Conservation (phyloP, 192 early-diverging fungal genomes). For the Backusella australiensis region DNA sequence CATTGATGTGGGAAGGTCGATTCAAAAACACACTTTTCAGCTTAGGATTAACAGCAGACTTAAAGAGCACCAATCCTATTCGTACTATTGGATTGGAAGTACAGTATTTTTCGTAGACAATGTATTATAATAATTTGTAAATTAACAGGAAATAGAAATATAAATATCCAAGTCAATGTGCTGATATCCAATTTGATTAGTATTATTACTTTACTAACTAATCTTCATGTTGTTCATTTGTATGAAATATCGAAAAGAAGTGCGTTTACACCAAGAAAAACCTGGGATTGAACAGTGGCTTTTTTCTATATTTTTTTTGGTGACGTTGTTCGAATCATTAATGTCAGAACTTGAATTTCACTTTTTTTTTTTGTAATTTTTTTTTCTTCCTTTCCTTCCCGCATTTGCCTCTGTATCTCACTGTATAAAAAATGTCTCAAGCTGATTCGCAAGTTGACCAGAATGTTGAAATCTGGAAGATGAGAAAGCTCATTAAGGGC, state of each 20-base stretch:
- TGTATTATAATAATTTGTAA: neutral
- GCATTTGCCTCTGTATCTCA: neutral
- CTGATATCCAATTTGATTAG: too few relatives aligned
- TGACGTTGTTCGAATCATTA: neutral
- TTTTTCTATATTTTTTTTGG: constrained; percentile 37
- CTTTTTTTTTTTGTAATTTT: neutral
- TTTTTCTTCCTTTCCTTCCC: neutral
- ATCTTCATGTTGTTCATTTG: too few relatives aligned
- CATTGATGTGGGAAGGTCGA: constrained; percentile 69
- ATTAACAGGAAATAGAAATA: neutral
- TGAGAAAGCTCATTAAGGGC: constrained; percentile 98
- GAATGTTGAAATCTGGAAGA: constrained; percentile 97
- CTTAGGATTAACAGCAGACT: constrained; percentile 64
- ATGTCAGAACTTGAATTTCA: neutral
- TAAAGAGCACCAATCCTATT: constrained; percentile 49
- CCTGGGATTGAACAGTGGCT: constrained; percentile 54
- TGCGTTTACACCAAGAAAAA: too few relatives aligned
- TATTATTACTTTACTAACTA: too few relatives aligned
- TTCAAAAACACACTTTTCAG: constrained; percentile 65
- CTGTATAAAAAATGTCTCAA: constrained; percentile 8
- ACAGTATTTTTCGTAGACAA: constrained; percentile 53
- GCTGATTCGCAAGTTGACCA: constrained; percentile 35
- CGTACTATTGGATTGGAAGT: constrained; percentile 54
- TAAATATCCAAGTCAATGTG: neutral
- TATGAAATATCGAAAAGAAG: too few relatives aligned